phyloP scores from a whole-genome alignment of 495 filamentous ascomycete genomes.

The Filosporella fistucella region DNA sequence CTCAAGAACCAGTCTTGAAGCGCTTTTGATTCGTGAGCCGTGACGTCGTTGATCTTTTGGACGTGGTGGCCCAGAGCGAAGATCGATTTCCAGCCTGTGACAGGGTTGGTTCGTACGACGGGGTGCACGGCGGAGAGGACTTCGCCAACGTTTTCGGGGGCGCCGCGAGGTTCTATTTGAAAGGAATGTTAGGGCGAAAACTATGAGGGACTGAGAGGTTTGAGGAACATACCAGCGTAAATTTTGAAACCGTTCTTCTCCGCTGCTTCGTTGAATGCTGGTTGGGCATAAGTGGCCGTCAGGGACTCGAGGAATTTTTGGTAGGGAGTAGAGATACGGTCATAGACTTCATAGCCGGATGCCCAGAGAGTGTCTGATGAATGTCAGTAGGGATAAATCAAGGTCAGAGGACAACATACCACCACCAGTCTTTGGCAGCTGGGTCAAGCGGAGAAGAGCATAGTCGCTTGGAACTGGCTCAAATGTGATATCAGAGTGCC shows the following conservation, averaged over 20 bases:
- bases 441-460: slow-evolving; percentile 52
- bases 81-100: slow-evolving; percentile 76
- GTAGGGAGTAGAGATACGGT: slow-evolving; percentile 61
- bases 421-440: slow-evolving; percentile 64
- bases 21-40: slow-evolving; percentile 52
- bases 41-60: slow-evolving; percentile 60
- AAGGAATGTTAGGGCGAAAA: too few relatives aligned
- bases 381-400: neutral
- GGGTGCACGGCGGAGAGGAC: slow-evolving; percentile 63
- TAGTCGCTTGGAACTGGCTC: slow-evolving; percentile 66
- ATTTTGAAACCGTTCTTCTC: slow-evolving; percentile 51
- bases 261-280: slow-evolving; percentile 52
- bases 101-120: slow-evolving; percentile 73
- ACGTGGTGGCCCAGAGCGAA: slow-evolving; percentile 64
- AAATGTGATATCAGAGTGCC: slow-evolving; percentile 69
- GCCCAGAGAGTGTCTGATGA: slow-evolving; percentile 57
- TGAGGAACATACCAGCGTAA: too few relatives aligned
- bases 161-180: slow-evolving; percentile 55
- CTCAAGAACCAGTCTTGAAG: slow-evolving; percentile 57
- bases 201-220: too few relatives aligned
- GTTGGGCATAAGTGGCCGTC: slow-evolving; percentile 61
- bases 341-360: slow-evolving; percentile 74
- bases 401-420: slow-evolving; percentile 23
- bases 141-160: slow-evolving; percentile 64
- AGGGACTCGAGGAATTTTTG: slow-evolving; percentile 64